Evolutionary conservation across 2,329 filamentous ascomycete species (phyloP), one percentile per base, ranked within the genome.

Genomic region (Penicillium sp.): DNA sequence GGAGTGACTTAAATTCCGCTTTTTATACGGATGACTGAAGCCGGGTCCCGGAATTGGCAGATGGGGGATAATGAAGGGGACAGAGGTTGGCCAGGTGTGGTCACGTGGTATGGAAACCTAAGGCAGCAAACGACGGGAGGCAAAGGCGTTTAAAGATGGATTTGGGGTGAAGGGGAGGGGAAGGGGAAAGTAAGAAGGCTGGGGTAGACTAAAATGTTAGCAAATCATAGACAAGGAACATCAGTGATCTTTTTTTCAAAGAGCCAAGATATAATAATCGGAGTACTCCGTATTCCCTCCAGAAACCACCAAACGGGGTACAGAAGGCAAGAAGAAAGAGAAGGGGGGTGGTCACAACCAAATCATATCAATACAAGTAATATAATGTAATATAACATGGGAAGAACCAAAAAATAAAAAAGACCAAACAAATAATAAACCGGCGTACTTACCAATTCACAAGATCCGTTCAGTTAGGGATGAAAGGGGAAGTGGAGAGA

Each of bases 1-100:
- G 72, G 69, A 69, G 67, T 62, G 72, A 65, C 73, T 65, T 69
- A 65, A 68, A 69, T 72, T 68, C 70, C 70, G 70, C 72, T 66
- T 73, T 68, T 68, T 69, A 68, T 71, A 66, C 69, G 70, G 67
- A 70, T 65, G 66, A 68, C 69, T 69, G 67, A 70, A 63, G 66
- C 70, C 70, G 69, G 59, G 66, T 69, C 67, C 72, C 71, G 70
- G 69, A 71, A 73, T 72, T 64, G 62, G 63, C 58, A 60, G 62
- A 58, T 61, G 58, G 57, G 57, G 46, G 53, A 55, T 52, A 59
- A 59, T 51, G 51, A 60, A 60, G 69, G 68, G 33, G 39, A 54
- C 63, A 68, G 70, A 68, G 64, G 70, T 70, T 69, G 61, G 66
- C 62, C 55, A 45, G 56, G 53, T 62, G 60, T 41, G 34, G 59